A percentile compares a stretch with the other conserved stretches of the same genome.
Evolutionary conservation across 805 yeast species (phyloP).

Genomic region (Novakomyces olei): DNA sequence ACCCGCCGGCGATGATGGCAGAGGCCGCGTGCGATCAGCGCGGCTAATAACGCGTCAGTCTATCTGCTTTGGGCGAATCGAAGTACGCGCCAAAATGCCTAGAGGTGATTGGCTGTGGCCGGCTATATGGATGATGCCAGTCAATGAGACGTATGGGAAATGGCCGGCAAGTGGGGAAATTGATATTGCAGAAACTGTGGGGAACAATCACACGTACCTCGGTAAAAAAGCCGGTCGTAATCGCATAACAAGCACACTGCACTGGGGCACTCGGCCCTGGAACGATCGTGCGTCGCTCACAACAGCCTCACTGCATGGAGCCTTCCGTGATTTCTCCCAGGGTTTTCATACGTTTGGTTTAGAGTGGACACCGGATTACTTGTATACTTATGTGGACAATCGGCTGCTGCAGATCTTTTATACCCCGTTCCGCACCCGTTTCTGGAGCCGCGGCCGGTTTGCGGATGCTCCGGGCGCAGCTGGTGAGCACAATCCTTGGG

Average conservation of each 20-base stretch:
- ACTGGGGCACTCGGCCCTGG: slow-evolving; percentile 7
- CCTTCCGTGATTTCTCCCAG: slow-evolving; percentile 5
- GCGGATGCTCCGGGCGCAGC: slow-evolving; percentile 5
- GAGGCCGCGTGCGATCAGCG: slow-evolving; percentile 8
- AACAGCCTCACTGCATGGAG: not conserved
- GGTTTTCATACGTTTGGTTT: slow-evolving; percentile 7
- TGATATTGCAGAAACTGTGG: slow-evolving; percentile 8
- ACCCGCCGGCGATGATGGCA: slow-evolving; percentile 6
- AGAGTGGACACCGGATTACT: slow-evolving; percentile 8
- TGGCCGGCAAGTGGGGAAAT: slow-evolving; percentile 10
- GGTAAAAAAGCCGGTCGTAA: slow-evolving; percentile 7
- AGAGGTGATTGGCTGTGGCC: slow-evolving; percentile 10
- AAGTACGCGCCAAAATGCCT: slow-evolving; percentile 7
- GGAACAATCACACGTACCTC: slow-evolving; percentile 8
- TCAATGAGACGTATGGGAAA: slow-evolving; percentile 5
- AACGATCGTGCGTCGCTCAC: slow-evolving; percentile 5
- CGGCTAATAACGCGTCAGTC: slow-evolving; percentile 5
- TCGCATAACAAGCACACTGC: slow-evolving; percentile 7
- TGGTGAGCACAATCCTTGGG: slow-evolving; percentile 7
- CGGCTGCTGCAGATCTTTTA: slow-evolving; percentile 8
- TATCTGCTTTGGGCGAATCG: slow-evolving; percentile 7
- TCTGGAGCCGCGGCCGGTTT: slow-evolving; percentile 6
- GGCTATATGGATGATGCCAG: slow-evolving; percentile 10
- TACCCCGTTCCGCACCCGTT: slow-evolving; percentile 5
- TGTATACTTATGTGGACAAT: slow-evolving; percentile 7